Conservation (phyloP, 331 rosid species). For the Arachis monticola region DNA sequence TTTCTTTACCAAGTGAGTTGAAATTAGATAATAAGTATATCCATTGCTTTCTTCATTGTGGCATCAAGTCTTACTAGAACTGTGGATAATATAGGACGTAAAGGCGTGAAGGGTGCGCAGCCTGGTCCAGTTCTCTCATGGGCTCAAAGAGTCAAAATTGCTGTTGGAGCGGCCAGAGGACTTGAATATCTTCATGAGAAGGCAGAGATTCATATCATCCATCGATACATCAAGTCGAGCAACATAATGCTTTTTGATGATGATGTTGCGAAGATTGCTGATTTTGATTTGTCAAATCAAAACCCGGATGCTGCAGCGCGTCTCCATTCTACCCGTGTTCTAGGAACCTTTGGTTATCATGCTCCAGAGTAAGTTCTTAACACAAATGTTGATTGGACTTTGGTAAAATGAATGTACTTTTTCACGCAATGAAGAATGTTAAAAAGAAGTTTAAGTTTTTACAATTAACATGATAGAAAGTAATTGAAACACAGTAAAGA, state of each 20-base stretch:
- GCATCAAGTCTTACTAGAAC: conserved; percentile 7
- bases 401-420: not conserved
- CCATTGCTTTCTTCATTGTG: not conserved
- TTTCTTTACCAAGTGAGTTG: not conserved
- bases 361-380: conserved; percentile 77
- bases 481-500: not conserved
- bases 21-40: conserved; percentile 4
- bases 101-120: conserved; percentile 76
- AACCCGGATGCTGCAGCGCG: conserved; percentile 87
- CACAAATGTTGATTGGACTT: not conserved
- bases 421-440: not conserved
- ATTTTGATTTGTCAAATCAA: conserved; percentile 83
- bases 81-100: conserved; percentile 60
- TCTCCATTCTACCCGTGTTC: conserved; percentile 93
- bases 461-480: not conserved
- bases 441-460: not conserved
- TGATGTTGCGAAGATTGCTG: conserved; percentile 78
- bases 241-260: conserved; percentile 75
- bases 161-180: conserved; percentile 84
- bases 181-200: conserved; percentile 81
- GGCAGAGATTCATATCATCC: conserved; percentile 68
- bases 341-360: conserved; percentile 89
- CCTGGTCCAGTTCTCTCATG: conserved; percentile 77
- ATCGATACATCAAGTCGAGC: conserved; percentile 84
- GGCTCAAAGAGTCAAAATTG: conserved; percentile 81